Conservation (phyloP, 1,284 basidiomycete genomes). For the Papiliotrema fonsecae region DNA sequence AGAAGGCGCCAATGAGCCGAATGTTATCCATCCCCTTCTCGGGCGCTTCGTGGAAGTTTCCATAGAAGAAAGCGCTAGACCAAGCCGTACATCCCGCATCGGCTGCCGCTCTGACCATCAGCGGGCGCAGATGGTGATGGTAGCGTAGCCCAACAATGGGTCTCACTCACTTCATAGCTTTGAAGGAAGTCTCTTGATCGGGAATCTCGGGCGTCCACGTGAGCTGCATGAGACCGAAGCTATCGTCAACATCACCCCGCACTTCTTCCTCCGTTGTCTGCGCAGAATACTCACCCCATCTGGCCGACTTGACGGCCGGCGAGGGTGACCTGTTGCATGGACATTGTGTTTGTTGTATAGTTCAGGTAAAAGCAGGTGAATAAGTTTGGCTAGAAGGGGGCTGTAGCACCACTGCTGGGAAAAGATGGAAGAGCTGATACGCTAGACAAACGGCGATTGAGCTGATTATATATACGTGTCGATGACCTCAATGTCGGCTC, state of each 20-base stretch:
- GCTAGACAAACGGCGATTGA: not conserved
- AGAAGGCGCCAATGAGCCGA: slow-evolving; percentile 42
- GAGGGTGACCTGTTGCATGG: slow-evolving; percentile 24
- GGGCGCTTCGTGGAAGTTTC: slow-evolving; percentile 18
- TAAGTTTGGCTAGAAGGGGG: not conserved
- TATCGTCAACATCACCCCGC: slow-evolving; percentile 73
- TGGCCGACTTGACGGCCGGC: slow-evolving; percentile 33
- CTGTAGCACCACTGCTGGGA: not conserved
- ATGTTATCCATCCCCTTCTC: slow-evolving; percentile 33
- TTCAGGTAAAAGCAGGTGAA: not conserved
- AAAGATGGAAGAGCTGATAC: not conserved
- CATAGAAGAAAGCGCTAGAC: slow-evolving; percentile 48
- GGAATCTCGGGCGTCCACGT: slow-evolving; percentile 51
- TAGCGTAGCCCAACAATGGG: too few relatives aligned
- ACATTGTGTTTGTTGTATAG: slow-evolving; percentile 3
- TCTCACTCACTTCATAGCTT: slow-evolving; percentile 54
- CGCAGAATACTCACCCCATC: slow-evolving; percentile 22
- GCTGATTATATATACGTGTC: not conserved
- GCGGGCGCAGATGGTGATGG: too few relatives aligned
- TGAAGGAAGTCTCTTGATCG: slow-evolving; percentile 58
- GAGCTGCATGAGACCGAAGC: slow-evolving; percentile 72
- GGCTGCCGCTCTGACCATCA: slow-evolving; percentile 48
- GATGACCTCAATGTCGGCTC: not conserved
- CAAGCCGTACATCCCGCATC: slow-evolving; percentile 54
- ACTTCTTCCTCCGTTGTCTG: slow-evolving; percentile 57